A percentile compares a stretch with the other conserved stretches of the same genome.
Conservation (phyloP, 208 protist species). For the Acanthamoeba rhysodes region DNA sequence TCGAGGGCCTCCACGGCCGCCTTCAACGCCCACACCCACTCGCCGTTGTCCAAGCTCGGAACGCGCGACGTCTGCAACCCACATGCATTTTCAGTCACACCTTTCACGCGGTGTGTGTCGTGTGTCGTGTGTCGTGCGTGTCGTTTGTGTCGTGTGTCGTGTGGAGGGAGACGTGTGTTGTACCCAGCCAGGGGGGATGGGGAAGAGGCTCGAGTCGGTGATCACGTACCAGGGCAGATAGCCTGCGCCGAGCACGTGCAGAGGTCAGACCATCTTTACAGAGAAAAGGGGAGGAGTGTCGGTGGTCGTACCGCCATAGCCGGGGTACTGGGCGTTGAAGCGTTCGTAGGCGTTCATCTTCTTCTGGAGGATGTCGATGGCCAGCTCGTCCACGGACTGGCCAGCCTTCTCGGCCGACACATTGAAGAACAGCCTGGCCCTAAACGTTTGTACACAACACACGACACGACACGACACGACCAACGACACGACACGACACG, state of each 20-base stretch:
- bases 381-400: conserved; percentile 58
- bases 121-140: too few species aligned
- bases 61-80: conserved; percentile 38
- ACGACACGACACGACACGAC: background rate
- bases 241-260: conserved; percentile 51
- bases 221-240: conserved; percentile 85
- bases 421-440: conserved; percentile 29
- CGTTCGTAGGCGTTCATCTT: conserved; percentile 84
- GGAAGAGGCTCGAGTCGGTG: conserved; percentile 74
- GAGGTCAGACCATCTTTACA: background rate
- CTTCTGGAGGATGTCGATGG: conserved; percentile 72
- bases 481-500: background rate
- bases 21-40: conserved; percentile 84
- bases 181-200: conserved; percentile 73
- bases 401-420: conserved; percentile 7
- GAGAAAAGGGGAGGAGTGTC: background rate
- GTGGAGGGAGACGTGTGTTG: background rate
- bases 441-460: background rate
- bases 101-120: too few species aligned
- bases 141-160: too few species aligned
- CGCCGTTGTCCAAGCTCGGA: conserved; percentile 85
- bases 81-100: too few species aligned
- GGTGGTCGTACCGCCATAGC: conserved; percentile 9
- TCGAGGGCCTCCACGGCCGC: conserved; percentile 63
- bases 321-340: conserved; percentile 82